phyloP scores from a whole-genome alignment of 2,329 filamentous ascomycete species.

The Byssothecium circinans region DNA sequence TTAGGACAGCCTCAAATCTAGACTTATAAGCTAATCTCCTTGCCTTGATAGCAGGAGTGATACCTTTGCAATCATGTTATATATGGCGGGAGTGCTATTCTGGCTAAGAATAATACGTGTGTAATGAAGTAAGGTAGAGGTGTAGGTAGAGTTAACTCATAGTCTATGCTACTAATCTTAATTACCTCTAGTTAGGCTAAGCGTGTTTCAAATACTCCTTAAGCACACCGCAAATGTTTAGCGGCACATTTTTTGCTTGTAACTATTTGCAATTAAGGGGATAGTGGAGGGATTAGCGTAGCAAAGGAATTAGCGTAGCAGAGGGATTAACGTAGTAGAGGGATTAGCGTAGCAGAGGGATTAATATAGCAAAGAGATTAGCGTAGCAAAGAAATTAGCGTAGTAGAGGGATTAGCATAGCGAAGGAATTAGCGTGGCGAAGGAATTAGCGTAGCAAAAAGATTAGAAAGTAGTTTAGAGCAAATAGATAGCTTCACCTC shows the following conservation, averaged over 20 bases:
- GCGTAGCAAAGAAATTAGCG: too few relatives aligned
- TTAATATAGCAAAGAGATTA: too few relatives aligned
- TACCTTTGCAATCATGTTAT: conserved; percentile 1
- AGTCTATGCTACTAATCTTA: not conserved
- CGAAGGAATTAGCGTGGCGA: too few relatives aligned
- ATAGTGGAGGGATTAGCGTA: too few relatives aligned
- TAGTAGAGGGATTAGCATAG: too few relatives aligned
- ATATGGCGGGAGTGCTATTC: not conserved
- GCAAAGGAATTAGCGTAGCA: too few relatives aligned
- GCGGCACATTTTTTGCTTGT: not conserved
- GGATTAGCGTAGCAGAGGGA: too few relatives aligned
- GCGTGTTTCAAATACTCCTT: not conserved
- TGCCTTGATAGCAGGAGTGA: not conserved
- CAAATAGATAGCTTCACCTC: too few relatives aligned
- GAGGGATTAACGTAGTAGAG: too few relatives aligned
- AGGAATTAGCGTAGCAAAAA: too few relatives aligned
- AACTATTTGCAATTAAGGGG: too few relatives aligned
- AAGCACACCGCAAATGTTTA: not conserved
- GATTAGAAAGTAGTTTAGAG: too few relatives aligned
- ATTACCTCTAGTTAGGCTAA: not conserved
- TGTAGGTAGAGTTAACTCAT: not conserved
- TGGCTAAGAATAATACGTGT: not conserved
- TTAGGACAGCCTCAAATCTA: not conserved
- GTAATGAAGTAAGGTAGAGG: not conserved
- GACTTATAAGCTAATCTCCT: not conserved